Evolutionary conservation across 2,329 filamentous ascomycete species (phyloP), one percentile per base, ranked within the genome.

Genomic region (Fusarium nygamai): DNA sequence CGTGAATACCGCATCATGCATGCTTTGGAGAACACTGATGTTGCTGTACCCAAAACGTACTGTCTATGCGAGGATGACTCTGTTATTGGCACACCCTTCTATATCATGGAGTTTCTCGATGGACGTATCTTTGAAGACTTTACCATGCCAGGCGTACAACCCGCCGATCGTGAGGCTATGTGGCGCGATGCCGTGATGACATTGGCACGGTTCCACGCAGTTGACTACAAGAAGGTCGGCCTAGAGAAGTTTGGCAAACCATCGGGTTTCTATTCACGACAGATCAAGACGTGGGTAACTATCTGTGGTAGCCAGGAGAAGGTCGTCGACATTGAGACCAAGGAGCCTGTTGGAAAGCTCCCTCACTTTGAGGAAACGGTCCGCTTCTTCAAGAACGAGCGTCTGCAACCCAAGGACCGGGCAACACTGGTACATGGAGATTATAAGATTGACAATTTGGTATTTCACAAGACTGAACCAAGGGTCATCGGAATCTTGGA

Each of bases 91-190:
- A 98, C 95, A 13, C 90, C 95, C 11, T 99, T 98, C 83, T 98
- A 99, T 85, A 92, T 98, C 80, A 98, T 99, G 96, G 92, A 94
- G 82, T 98, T 96, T 82, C 88, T 98, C 70, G 93, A 97, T 80
- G 96, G 96, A 27, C 92, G 96, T 79, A 97, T 98, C 84, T 94
- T 98, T 80, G 94, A 96, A 79, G 94, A 98, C 83, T 92, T 95
- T 48, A 86, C 92, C 38, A 92, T 98, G 81, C 95, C 94, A 5
- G 92, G 86, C 19, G 90, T 94, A 19, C 88, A 87, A 33, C 83
- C 92, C 0, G 86, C 87, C 46, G 92, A 97, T 76, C 89, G 96
- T 68, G 90, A 85, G 38, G 89, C 90, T 78, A 93, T 98, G 91
- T 98, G 96, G 96, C 90, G 90, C 78, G 93, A 93, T 74, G 96